Conservation (phyloP, 2,329 filamentous ascomycete species). For the Onygenales sp. region DNA sequence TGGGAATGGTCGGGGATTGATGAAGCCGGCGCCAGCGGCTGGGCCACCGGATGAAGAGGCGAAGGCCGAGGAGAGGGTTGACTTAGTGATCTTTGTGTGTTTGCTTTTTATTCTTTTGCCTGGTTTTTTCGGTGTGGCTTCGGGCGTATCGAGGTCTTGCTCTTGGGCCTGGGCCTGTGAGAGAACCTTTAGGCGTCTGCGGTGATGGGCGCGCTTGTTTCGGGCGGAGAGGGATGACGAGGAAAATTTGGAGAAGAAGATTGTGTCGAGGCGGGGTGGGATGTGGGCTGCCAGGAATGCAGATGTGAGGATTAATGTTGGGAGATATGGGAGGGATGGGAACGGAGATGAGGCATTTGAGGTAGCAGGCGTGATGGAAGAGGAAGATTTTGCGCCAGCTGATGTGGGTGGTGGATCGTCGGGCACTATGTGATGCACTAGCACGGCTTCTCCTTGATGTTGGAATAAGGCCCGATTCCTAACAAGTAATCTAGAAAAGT, state of each 20-base stretch:
- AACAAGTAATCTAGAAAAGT: conserved; percentile 76
- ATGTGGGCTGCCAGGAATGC: conserved; percentile 40
- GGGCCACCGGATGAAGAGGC: conserved; percentile 24
- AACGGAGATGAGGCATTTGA: conserved; percentile 20
- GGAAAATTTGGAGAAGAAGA: conserved; percentile 42
- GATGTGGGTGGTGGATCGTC: conserved; percentile 11
- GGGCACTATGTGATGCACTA: conserved; percentile 32
- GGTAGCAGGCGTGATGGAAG: conserved; percentile 7
- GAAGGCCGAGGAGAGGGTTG: conserved; percentile 30
- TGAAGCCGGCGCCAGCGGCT: conserved; percentile 26
- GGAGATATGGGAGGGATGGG: conserved; percentile 34
- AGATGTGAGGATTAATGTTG: conserved; percentile 38
- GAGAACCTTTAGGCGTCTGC: conserved; percentile 30
- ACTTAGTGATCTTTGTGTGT: conserved; percentile 26
- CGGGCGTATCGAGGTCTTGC: conserved; percentile 15
- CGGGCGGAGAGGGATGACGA: conserved; percentile 32
- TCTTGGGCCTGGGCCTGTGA: conserved; percentile 28
- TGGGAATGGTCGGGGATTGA: conserved; percentile 34
- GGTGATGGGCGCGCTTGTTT: conserved; percentile 36
- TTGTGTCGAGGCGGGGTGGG: conserved; percentile 37
- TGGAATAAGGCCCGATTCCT: conserved; percentile 37
- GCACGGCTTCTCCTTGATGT: conserved; percentile 33
- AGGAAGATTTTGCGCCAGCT: background rate
- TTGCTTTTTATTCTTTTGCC: conserved; percentile 25
- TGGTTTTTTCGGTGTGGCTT: conserved; percentile 23